Conservation (phyloP, 2,329 filamentous ascomycete genomes). For the Ceratocystis alfenasii region DNA sequence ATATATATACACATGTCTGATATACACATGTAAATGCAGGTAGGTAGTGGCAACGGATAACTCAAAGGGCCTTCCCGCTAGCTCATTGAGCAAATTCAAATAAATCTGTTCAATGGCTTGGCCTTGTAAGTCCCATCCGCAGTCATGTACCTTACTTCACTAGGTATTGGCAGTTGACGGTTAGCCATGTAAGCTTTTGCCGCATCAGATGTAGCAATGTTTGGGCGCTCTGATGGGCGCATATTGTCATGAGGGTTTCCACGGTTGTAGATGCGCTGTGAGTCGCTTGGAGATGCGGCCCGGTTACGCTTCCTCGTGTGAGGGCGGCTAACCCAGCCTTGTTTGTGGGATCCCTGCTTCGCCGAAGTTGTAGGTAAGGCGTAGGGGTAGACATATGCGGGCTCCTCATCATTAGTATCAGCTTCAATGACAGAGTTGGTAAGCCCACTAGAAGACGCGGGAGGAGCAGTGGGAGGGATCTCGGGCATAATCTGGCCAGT, state of each 20-base stretch:
- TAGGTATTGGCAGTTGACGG: not conserved
- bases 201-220: not conserved
- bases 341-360: not conserved
- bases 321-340: slow-evolving; percentile 4
- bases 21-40: not conserved
- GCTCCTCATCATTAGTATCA: slow-evolving; percentile 9
- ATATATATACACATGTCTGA: slow-evolving; percentile 4
- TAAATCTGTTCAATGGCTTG: slow-evolving; percentile 8
- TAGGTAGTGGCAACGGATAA: not conserved
- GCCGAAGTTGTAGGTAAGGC: not conserved
- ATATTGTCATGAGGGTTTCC: not conserved
- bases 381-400: not conserved
- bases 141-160: not conserved
- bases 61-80: too few relatives aligned
- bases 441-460: slow-evolving; percentile 5
- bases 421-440: slow-evolving; percentile 11
- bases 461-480: slow-evolving; percentile 12
- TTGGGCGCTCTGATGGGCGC: not conserved
- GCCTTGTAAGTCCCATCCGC: slow-evolving; percentile 14
- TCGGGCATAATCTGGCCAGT: slow-evolving; percentile 8
- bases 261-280: slow-evolving; percentile 3
- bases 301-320: slow-evolving; percentile 10
- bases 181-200: not conserved
- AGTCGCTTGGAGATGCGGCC: slow-evolving; percentile 12
- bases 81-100: not conserved